These are phyloP conservation scores for Cardiospermum halicacabum DNA, from an alignment of 345 rosid species.

Conservation along the genomic window DNA sequence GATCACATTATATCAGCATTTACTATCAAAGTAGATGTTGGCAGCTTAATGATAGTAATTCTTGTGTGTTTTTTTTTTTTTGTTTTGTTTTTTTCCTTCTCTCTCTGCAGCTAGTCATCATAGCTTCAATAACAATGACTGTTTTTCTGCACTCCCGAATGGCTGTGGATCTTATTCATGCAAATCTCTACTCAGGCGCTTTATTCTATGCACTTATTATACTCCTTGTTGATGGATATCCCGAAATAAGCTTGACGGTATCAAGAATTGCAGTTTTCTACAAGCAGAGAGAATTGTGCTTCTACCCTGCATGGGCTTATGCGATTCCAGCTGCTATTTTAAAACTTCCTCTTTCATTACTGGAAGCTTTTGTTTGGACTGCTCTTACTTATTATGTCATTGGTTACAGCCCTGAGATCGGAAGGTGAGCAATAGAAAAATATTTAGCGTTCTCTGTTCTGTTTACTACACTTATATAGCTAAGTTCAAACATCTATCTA, in stretches of 20 bases:
- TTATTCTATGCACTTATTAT: constrained; percentile 41
- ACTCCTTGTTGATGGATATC: constrained; percentile 52
- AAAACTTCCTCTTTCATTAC: constrained; percentile 38
- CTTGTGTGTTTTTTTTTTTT: constrained; percentile 6
- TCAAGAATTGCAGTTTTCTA: constrained; percentile 63
- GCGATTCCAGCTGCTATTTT: constrained; percentile 45
- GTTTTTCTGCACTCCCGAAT: constrained; percentile 47
- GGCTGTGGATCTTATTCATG: constrained; percentile 28
- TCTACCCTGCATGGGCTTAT: constrained; percentile 78
- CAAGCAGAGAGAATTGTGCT: constrained; percentile 62
- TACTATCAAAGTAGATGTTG: neutral
- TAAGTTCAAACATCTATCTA: neutral
- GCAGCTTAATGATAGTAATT: neutral
- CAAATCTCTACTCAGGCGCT: constrained; percentile 41
- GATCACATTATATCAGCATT: neutral
- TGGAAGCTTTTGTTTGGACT: constrained; percentile 54
- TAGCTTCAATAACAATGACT: constrained; percentile 45
- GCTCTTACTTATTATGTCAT: constrained; percentile 59
- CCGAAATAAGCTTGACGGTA: constrained; percentile 57
- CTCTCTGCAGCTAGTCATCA: constrained; percentile 35
- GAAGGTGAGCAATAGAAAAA: constrained; percentile 23
- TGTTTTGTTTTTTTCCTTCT: too few species aligned
- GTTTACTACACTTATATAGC: neutral
- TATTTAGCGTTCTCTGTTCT: neutral
- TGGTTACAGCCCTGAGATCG: constrained; percentile 60